A percentile compares a stretch with the other conserved stretches of the same genome.
phyloP scores from a whole-genome alignment of 495 filamentous ascomycete genomes.

The Friedmanniomyces endolithicus region DNA sequence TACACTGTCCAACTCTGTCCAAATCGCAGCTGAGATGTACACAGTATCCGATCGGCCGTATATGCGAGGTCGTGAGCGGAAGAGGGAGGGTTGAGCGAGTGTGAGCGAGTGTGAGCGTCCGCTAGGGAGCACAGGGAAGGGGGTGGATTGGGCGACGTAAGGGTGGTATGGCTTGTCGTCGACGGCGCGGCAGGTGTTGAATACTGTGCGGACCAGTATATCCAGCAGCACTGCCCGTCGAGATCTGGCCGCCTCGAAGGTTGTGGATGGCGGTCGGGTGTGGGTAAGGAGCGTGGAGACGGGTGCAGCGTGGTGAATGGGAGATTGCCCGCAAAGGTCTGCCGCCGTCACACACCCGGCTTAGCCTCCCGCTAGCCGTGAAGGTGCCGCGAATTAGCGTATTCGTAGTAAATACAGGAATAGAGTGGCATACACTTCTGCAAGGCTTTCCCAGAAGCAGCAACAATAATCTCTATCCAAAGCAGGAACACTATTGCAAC shows the following conservation, averaged over 20 bases:
- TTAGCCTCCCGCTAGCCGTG: too few species aligned
- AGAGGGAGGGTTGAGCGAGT: not conserved
- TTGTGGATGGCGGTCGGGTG: not conserved
- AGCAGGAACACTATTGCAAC: too few species aligned
- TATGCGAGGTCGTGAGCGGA: not conserved
- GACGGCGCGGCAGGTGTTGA: not conserved
- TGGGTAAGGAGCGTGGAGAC: not conserved
- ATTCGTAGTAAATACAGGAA: too few species aligned
- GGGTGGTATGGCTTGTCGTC: not conserved
- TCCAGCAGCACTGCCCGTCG: conserved; percentile 2
- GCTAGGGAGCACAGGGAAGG: not conserved
- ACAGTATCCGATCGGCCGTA: not conserved
- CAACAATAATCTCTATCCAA: too few species aligned
- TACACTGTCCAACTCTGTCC: not conserved
- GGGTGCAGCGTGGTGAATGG: too few species aligned
- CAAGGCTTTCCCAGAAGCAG: too few species aligned
- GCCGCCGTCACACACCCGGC: too few species aligned
- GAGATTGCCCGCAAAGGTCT: too few species aligned
- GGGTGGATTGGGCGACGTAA: conserved; percentile 1
- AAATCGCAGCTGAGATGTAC: not conserved
- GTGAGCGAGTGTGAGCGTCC: conserved; percentile 1
- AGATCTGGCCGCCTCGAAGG: not conserved
- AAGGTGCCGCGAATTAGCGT: too few species aligned
- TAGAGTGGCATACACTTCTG: too few species aligned
- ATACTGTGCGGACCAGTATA: not conserved